These are phyloP conservation scores for Rhipidocladum racemiflorum DNA, from an alignment of 176 grass and related monocot genomes.

Conservation along the genomic window DNA sequence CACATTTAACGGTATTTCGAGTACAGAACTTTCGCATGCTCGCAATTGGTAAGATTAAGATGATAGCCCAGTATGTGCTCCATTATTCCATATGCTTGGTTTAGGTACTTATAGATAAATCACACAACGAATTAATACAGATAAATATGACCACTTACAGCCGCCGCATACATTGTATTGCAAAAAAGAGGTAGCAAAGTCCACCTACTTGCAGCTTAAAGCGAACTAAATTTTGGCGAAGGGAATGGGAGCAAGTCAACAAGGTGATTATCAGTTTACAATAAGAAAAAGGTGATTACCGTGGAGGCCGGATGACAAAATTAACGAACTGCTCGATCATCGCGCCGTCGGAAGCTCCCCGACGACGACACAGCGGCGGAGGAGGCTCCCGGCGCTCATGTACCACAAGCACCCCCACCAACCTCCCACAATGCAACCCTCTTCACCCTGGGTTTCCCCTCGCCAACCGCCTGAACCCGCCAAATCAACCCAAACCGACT, in stretches of 20 bases:
- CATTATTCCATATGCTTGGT: not conserved
- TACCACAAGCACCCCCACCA: not conserved
- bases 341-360: slow-evolving; percentile 22
- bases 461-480: not conserved
- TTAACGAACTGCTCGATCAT: slow-evolving; percentile 99
- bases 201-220: not conserved
- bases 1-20: not conserved
- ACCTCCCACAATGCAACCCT: not conserved
- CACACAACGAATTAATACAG: not conserved
- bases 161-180: not conserved
- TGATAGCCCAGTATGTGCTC: not conserved
- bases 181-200: not conserved
- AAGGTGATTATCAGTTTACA: not conserved
- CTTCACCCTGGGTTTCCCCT: not conserved
- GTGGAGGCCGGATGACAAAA: slow-evolving; percentile 95
- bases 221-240: not conserved
- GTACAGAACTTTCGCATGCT: not conserved
- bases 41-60: not conserved
- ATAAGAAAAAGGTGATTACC: slow-evolving; percentile 41
- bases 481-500: not conserved
- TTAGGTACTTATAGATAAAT: not conserved
- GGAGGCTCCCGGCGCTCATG: slow-evolving; percentile 25
- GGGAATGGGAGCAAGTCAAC: not conserved
- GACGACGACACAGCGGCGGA: not conserved
- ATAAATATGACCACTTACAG: not conserved